Evolutionary conservation across 306 rosid species (phyloP).

Genomic region (Ochetophila trinervis): DNA sequence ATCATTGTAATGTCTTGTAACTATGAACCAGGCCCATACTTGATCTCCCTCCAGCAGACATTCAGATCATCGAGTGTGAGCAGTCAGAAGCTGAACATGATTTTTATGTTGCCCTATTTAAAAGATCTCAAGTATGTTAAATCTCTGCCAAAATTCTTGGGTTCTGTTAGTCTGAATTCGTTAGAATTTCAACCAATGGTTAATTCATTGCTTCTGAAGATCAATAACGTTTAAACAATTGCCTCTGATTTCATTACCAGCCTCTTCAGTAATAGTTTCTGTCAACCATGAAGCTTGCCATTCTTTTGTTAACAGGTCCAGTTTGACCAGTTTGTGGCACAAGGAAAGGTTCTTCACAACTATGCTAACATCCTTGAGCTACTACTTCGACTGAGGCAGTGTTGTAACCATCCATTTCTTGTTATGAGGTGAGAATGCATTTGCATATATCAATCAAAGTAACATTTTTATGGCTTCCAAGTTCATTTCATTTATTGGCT

Average conservation of each 20-base stretch:
- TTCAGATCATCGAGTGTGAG: conserved; percentile 62
- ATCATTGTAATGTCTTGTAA: conserved; percentile 15
- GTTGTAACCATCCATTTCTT: conserved; percentile 86
- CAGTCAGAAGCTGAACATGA: conserved; percentile 77
- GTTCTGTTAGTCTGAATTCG: neutral
- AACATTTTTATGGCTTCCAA: neutral
- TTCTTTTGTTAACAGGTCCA: conserved; percentile 52
- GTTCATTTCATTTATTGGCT: conserved; percentile 7
- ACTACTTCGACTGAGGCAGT: conserved; percentile 76
- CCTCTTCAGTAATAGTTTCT: neutral
- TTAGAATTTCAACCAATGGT: neutral
- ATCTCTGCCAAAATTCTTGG: neutral
- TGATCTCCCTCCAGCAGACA: conserved; percentile 67
- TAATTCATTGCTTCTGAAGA: conserved; percentile 7
- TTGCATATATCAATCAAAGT: conserved; percentile 5
- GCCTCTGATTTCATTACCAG: conserved; percentile 2
- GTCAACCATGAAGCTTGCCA: neutral
- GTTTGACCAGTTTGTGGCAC: conserved; percentile 78
- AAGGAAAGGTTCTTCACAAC: conserved; percentile 77
- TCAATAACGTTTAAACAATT: neutral
- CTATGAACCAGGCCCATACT: conserved; percentile 67
- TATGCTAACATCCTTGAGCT: conserved; percentile 80
- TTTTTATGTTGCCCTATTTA: conserved; percentile 73
- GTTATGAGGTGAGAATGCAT: conserved; percentile 56
- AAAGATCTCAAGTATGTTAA: conserved; percentile 62